A percentile compares a stretch with the other conserved stretches of the same genome.
These are phyloP conservation scores for Aureobasidium musti DNA, from an alignment of 2,329 filamentous ascomycete species.

Conservation along the genomic window DNA sequence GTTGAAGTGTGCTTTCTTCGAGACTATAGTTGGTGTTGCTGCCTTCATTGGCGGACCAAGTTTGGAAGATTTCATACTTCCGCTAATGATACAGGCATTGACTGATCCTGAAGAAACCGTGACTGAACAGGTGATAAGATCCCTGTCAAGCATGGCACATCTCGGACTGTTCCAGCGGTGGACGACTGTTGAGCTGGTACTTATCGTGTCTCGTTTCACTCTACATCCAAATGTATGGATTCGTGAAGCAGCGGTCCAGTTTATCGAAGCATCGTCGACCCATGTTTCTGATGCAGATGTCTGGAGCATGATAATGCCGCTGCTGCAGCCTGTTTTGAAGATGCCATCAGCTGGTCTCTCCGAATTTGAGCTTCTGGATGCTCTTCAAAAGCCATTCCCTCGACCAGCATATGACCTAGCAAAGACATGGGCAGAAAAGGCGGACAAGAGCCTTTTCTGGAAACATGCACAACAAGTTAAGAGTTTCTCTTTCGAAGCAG, in stretches of 20 bases:
- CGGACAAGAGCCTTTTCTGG: constrained; percentile 86
- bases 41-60: constrained; percentile 85
- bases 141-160: constrained; percentile 82
- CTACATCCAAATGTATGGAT: constrained; percentile 97
- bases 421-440: constrained; percentile 78
- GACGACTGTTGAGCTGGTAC: constrained; percentile 84
- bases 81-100: constrained; percentile 91
- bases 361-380: constrained; percentile 74
- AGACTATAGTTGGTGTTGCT: constrained; percentile 89
- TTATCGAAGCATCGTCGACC: constrained; percentile 73
- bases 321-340: constrained; percentile 80
- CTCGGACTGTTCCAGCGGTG: constrained; percentile 82
- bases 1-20: constrained; percentile 94
- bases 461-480: constrained; percentile 70
- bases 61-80: constrained; percentile 91
- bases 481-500: constrained; percentile 61
- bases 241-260: constrained; percentile 81
- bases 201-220: constrained; percentile 79
- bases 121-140: constrained; percentile 84
- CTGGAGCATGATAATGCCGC: constrained; percentile 77
- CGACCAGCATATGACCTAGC: constrained; percentile 82
- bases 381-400: constrained; percentile 77
- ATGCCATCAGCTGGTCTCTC: constrained; percentile 68
- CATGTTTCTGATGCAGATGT: constrained; percentile 78
- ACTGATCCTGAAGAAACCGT: constrained; percentile 94